phyloP scores from a whole-genome alignment of 345 rosid species.

The Erodium maritimum region DNA sequence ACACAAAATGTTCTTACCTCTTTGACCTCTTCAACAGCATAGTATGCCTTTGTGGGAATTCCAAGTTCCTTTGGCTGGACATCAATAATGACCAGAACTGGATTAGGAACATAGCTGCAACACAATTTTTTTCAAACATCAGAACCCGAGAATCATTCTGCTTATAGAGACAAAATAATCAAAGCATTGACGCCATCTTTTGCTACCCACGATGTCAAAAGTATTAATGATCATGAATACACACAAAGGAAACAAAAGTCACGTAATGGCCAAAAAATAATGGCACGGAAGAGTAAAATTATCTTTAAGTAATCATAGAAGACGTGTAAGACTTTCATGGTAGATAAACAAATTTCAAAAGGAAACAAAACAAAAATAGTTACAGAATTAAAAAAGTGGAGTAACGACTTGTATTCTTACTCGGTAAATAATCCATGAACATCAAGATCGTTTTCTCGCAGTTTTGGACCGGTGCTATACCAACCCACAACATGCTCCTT shows the following conservation, averaged over 20 bases:
- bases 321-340: too few relatives aligned
- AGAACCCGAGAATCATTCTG: too few relatives aligned
- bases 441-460: conserved; percentile 78
- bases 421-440: conserved; percentile 60
- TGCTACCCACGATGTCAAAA: too few relatives aligned
- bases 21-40: conserved; percentile 79
- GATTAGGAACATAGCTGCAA: conserved; percentile 65
- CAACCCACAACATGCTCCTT: conserved; percentile 97
- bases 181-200: too few relatives aligned
- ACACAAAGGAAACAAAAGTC: too few relatives aligned
- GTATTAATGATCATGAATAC: too few relatives aligned
- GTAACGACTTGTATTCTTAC: too few relatives aligned
- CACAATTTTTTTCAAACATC: too few relatives aligned
- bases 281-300: too few relatives aligned
- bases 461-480: conserved; percentile 92
- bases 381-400: background rate
- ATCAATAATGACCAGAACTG: conserved; percentile 83
- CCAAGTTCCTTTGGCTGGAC: conserved; percentile 86
- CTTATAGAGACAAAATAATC: too few relatives aligned
- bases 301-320: too few relatives aligned
- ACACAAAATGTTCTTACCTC: conserved; percentile 29
- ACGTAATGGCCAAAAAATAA: too few relatives aligned
- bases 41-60: conserved; percentile 82
- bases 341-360: background rate
- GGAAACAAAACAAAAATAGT: background rate